These are phyloP conservation scores for Fusarium solani-melongenae DNA, from an alignment of 2,329 filamentous ascomycete genomes.

Conservation along the genomic window DNA sequence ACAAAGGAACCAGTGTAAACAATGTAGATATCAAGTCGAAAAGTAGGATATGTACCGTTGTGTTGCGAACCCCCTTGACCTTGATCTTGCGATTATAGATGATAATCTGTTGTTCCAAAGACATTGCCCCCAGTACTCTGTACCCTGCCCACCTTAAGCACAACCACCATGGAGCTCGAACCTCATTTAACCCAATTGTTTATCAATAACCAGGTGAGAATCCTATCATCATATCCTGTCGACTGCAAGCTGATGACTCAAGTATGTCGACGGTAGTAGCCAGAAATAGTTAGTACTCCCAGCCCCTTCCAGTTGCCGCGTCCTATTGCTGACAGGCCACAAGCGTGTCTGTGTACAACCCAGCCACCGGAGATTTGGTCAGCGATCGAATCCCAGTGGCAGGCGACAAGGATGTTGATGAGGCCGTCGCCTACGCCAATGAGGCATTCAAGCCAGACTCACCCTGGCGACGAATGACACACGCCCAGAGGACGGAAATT, in stretches of 20 bases:
- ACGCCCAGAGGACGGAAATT: constrained; percentile 51
- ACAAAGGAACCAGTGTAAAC: not conserved
- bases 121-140: no score
- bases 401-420: constrained; percentile 58
- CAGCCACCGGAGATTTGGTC: constrained; percentile 60
- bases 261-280: not conserved
- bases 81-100: not conserved
- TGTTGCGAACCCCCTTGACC: not conserved
- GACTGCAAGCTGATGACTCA: not conserved
- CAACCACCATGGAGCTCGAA: not conserved
- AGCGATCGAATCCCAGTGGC: constrained; percentile 59
- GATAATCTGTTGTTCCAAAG: not conserved
- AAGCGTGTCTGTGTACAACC: constrained; percentile 53
- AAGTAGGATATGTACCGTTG: not conserved
- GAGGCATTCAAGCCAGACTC: constrained; percentile 52
- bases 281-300: not conserved
- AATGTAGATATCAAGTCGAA: not conserved
- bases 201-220: not conserved
- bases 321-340: not conserved
- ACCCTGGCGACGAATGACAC: constrained; percentile 52
- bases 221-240: not conserved
- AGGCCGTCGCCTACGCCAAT: constrained; percentile 57
- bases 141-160: not conserved
- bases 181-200: not conserved
- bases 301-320: not conserved